Evolutionary conservation across 495 filamentous ascomycete species (phyloP).

Genomic region (Hypoxylon trugodes): DNA sequence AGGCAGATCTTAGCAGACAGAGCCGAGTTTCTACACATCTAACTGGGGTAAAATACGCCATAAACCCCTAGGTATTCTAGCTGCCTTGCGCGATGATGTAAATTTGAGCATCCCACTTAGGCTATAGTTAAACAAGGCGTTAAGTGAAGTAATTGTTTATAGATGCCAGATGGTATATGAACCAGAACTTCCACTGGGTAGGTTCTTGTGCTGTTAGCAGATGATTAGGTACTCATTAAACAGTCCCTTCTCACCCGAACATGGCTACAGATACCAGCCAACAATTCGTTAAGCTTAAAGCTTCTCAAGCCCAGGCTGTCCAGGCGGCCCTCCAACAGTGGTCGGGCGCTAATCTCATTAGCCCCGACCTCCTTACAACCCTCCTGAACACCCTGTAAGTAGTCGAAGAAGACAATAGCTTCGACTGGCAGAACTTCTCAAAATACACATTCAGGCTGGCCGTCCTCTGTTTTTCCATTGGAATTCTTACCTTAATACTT

Average conservation of each 20-base stretch:
- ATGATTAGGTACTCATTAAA: not conserved
- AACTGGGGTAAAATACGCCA: too few species aligned
- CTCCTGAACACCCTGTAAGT: constrained; percentile 9
- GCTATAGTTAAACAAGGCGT: too few species aligned
- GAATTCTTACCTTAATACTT: not conserved
- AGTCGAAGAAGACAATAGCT: not conserved
- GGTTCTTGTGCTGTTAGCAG: too few species aligned
- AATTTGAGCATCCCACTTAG: too few species aligned
- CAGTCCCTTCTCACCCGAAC: not conserved
- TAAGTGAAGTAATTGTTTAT: too few species aligned
- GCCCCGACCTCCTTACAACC: not conserved
- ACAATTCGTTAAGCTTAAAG: not conserved
- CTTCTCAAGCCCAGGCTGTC: not conserved
- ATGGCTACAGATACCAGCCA: not conserved
- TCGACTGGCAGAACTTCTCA: not conserved
- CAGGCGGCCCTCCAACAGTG: constrained; percentile 9
- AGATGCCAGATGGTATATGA: too few species aligned
- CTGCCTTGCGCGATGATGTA: too few species aligned
- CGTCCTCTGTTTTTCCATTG: not conserved
- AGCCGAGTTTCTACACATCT: too few species aligned
- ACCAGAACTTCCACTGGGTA: too few species aligned
- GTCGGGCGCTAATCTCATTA: constrained; percentile 7
- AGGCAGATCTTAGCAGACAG: too few species aligned
- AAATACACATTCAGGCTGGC: constrained; percentile 14
- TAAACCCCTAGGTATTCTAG: too few species aligned